Conservation (phyloP, 805 yeast species). For the Candida maltosa region DNA sequence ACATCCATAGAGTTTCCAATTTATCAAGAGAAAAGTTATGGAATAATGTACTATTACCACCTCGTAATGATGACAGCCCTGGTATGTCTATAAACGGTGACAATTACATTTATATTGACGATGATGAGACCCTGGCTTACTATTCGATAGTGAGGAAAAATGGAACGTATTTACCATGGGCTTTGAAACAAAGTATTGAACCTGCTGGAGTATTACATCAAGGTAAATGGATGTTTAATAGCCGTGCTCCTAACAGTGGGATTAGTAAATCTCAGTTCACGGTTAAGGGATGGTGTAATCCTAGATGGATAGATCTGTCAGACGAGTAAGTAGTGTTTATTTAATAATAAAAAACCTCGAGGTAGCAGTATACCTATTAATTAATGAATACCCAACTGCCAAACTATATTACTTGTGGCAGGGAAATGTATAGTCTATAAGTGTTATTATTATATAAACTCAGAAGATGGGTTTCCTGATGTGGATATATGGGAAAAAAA, state of each 20-base stretch:
- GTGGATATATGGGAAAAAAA: too few species aligned
- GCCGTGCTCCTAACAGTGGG: constrained; percentile 35
- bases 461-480: too few species aligned
- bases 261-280: constrained; percentile 44
- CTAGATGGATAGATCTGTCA: constrained; percentile 35
- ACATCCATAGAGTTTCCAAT: constrained; percentile 33
- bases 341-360: too few species aligned
- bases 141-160: constrained; percentile 17
- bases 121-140: constrained; percentile 2
- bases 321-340: too few species aligned
- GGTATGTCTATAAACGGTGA: constrained; percentile 15
- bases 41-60: constrained; percentile 51
- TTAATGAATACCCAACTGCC: too few species aligned
- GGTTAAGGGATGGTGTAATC: constrained; percentile 49
- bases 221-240: constrained; percentile 21
- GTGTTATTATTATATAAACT: too few species aligned
- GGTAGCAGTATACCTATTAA: too few species aligned
- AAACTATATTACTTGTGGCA: too few species aligned
- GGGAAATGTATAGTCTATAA: too few species aligned
- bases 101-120: constrained; percentile 19
- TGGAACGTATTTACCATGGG: constrained; percentile 25
- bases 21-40: constrained; percentile 51
- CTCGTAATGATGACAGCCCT: constrained; percentile 42
- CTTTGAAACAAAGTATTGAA: constrained; percentile 15
- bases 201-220: constrained; percentile 33